A percentile compares a stretch with the other conserved stretches of the same genome.
Conservation (phyloP, 2,329 filamentous ascomycete genomes). For the Akanthomyces uredinophilus region DNA sequence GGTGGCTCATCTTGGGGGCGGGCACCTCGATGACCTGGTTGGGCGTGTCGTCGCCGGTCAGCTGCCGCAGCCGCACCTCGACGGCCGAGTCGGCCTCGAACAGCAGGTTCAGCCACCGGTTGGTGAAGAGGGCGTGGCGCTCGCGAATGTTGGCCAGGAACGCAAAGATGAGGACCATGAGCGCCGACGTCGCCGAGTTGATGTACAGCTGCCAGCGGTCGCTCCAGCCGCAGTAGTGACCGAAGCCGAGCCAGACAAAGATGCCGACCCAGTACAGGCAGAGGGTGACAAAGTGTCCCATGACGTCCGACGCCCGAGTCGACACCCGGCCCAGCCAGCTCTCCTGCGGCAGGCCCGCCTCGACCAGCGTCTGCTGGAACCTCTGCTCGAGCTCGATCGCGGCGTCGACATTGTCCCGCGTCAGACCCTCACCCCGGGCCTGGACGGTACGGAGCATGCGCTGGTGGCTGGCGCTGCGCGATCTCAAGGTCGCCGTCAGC, state of each 20-base stretch:
- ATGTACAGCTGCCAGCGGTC: conserved; percentile 37
- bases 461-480: conserved; percentile 27
- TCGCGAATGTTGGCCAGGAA: conserved; percentile 36
- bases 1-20: conserved; percentile 26
- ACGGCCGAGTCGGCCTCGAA: conserved; percentile 30
- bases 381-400: conserved; percentile 21
- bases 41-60: conserved; percentile 28
- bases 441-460: conserved; percentile 25
- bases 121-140: conserved; percentile 29
- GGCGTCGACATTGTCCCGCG: conserved; percentile 1
- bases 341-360: conserved; percentile 19
- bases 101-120: conserved; percentile 28
- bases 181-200: conserved; percentile 37
- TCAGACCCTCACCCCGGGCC: background rate
- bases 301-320: conserved; percentile 20
- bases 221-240: conserved; percentile 25
- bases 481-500: conserved; percentile 27
- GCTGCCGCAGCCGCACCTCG: conserved; percentile 28
- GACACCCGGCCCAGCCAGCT: conserved; percentile 27
- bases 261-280: conserved; percentile 32
- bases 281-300: conserved; percentile 28
- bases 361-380: conserved; percentile 3
- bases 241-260: conserved; percentile 30
- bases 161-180: conserved; percentile 35
- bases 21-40: conserved; percentile 30